phyloP scores from a whole-genome alignment of 169 alveolate genomes.

The Cryptosporidium tyzzeri region DNA sequence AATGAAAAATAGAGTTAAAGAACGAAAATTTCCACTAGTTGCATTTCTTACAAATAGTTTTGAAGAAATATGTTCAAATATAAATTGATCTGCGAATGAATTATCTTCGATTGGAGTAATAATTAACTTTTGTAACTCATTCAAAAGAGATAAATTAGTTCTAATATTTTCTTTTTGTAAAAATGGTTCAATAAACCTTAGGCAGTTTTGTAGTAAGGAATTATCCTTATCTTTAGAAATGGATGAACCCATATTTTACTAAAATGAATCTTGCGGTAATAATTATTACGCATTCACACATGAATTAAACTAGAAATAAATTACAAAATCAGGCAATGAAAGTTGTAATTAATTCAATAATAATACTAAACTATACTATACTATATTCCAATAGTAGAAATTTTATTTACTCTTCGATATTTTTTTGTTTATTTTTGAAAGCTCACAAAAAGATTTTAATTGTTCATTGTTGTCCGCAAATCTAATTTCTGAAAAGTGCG shows the following conservation, averaged over 20 bases:
- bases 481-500: slow-evolving; percentile 12
- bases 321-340: not conserved
- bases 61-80: slow-evolving; percentile 25
- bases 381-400: not conserved
- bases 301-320: not conserved
- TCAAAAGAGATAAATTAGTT: not conserved
- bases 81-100: not conserved
- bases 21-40: slow-evolving; percentile 20
- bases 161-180: not conserved
- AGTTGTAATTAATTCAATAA: not conserved
- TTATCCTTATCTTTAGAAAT: slow-evolving; percentile 52
- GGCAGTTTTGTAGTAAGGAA: not conserved
- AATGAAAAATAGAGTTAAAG: slow-evolving; percentile 18
- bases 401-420: not conserved
- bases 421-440: not conserved
- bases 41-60: slow-evolving; percentile 15
- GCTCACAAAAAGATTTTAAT: not conserved
- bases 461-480: not conserved
- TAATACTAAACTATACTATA: not conserved
- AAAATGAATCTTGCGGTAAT: slow-evolving; percentile 12
- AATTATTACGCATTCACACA: not conserved
- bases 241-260: slow-evolving; percentile 60
- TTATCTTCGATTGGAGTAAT: slow-evolving; percentile 15
- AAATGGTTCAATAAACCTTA: slow-evolving; percentile 42
- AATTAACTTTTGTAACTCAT: slow-evolving; percentile 2